Conservation (phyloP, 768 basidiomycete species). For the Boletellus sp. region DNA sequence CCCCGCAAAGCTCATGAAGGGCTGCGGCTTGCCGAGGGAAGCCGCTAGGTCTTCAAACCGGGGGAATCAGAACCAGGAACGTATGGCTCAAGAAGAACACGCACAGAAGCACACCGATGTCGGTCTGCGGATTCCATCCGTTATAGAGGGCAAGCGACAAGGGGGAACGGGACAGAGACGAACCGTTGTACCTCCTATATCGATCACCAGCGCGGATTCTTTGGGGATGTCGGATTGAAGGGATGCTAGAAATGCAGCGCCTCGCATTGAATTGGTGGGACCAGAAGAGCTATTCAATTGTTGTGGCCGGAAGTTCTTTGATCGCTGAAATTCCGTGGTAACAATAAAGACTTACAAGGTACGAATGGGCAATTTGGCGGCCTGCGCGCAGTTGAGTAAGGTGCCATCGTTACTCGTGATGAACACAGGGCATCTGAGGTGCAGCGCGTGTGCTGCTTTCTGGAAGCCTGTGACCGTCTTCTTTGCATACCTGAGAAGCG, state of each 20-base stretch:
- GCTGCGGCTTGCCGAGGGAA: conserved; percentile 64
- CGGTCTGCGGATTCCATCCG: conserved; percentile 35
- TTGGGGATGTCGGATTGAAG: conserved; percentile 31
- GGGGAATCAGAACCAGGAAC: conserved; percentile 9
- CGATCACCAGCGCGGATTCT: conserved; percentile 50
- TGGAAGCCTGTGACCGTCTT: conserved; percentile 53
- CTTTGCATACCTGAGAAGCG: conserved; percentile 56
- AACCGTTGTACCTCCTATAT: conserved; percentile 61
- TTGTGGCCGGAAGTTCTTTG: conserved; percentile 7
- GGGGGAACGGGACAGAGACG: conserved; percentile 14
- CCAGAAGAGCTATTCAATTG: conserved; percentile 38
- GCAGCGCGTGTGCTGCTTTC: conserved; percentile 44
- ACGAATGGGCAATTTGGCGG: conserved; percentile 55
- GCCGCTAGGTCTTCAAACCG: conserved; percentile 40
- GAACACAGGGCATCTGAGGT: conserved; percentile 48
- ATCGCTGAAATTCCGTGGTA: conserved; percentile 8
- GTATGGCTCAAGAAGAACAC: conserved; percentile 8
- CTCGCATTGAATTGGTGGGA: conserved; percentile 69
- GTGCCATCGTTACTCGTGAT: conserved; percentile 63
- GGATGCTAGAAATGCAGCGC: conserved; percentile 57
- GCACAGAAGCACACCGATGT: conserved; percentile 55
- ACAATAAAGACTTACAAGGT: conserved; percentile 42
- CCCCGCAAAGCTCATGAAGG: conserved; percentile 57
- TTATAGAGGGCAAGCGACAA: conserved; percentile 10
- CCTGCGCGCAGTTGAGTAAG: conserved; percentile 45